phyloP scores from a whole-genome alignment of 352 stramenopile species.

The Phytopythium sindhum region DNA sequence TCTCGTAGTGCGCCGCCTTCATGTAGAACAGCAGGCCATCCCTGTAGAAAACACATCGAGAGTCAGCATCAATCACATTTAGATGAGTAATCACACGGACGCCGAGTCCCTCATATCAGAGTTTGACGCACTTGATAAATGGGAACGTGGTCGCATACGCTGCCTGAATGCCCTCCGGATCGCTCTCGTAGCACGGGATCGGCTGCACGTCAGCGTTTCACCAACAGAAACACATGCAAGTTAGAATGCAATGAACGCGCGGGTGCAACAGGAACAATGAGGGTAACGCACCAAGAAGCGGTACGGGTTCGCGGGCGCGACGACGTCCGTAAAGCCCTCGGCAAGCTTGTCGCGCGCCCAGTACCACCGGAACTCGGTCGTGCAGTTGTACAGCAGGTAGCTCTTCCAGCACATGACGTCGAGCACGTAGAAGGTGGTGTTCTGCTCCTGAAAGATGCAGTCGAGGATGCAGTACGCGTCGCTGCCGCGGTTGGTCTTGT shows the following conservation, averaged over 20 bases:
- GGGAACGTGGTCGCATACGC: constrained; percentile 80
- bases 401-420: constrained; percentile 94
- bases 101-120: neutral
- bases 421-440: constrained; percentile 90
- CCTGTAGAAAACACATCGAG: constrained; percentile 21
- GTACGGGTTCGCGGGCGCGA: constrained; percentile 65
- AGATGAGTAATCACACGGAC: neutral
- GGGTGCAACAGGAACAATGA: neutral
- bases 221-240: neutral
- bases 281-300: constrained; percentile 55
- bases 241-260: neutral
- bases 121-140: constrained; percentile 75
- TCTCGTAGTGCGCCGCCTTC: constrained; percentile 88
- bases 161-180: constrained; percentile 60
- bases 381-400: constrained; percentile 91
- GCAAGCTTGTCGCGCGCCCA: constrained; percentile 90
- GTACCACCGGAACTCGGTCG: constrained; percentile 90
- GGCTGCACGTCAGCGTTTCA: constrained; percentile 28
- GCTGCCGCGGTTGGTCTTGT: constrained; percentile 63
- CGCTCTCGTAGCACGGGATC: constrained; percentile 85
- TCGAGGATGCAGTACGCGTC: constrained; percentile 90
- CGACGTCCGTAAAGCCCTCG: constrained; percentile 49
- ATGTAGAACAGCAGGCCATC: constrained; percentile 90
- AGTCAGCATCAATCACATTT: neutral
- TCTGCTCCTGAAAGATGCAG: constrained; percentile 89